Evolutionary conservation across 2,329 filamentous ascomycete genomes (phyloP), one percentile per base, ranked within the genome.

Genomic region (Diplocarpon mali): DNA sequence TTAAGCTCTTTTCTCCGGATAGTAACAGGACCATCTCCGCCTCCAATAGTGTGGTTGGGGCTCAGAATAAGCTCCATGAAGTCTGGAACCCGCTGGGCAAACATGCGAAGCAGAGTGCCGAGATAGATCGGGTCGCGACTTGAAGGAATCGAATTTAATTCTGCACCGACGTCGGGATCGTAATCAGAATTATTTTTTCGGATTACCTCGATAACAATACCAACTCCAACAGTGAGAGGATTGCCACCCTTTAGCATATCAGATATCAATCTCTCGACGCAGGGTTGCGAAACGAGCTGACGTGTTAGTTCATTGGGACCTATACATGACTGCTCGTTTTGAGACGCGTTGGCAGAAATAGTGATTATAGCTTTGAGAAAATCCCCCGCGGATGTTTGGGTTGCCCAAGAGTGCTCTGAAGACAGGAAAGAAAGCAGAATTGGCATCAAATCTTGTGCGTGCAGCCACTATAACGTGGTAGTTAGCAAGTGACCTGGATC

Each of bases 171-270:
- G 56, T 96, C 92, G 1, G 92, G 83, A 56, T 98, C 92, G 62
- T 98, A 98, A 65, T 98, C 92, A 0, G 92, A 96, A 63, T 98
- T 98, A 66, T 98, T 98, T 69, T 98, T 98, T 49, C 92, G 78
- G 62, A 98, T 98, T 37, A 98, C 92, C 66, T 98, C 92, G 52
- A 98, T 98, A 29, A 98, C 78, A 58, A 96, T 95, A 15, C 92
- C 92, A 10, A 98, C 92, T 40, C 92, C 92, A 13, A 96, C 93
- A 0, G 90, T 96, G 47, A 98, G 67, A 5, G 92, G 84, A 58
- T 98, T 96, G 20, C 92, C 92, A 32, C 92, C 92, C 41, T 81
- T 76, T 12, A 96, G 76, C 92, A 98, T 98, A 57, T 90, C 86
- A 12, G 75, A 70, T 48, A 96, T 86, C n/a, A 98, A 74, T 48